Base-by-base conservation (phyloP, 306 rosid species). In the Malus fusca region DNA sequence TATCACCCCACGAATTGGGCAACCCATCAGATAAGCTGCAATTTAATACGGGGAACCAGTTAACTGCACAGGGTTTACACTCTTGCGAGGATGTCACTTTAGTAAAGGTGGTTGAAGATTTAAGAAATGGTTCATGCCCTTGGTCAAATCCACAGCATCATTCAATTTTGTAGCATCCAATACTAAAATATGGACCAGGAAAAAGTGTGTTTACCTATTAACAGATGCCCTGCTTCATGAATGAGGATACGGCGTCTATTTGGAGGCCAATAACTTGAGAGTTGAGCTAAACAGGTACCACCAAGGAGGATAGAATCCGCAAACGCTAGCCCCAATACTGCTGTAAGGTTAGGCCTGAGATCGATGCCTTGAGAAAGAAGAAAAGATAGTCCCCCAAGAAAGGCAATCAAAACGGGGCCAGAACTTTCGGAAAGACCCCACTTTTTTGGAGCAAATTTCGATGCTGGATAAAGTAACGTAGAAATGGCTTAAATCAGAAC, bases 241-340 rank as follows among this genome's bases (percentile, higher is more conserved):
- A 95, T 76, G 25, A 95, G 87, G 81, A 95, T 92, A 66, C 96
- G 84, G 15, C 91, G 90, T 81, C 91, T 88, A 85, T 78, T 79
- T 73, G 98, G 98, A 69, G 98, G 98, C 98, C 98, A 95, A 76
- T 88, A 90, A 90, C 96, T 95, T 51, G 97, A 88, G 72, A 92
- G 80, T 87, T 95, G 98, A 52, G 98, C 98, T 74, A 95, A 87
- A 81, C 97, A 90, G 43, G 90, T 82, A 80, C 98, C 97, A 66
- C 98, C 98, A 31, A 95, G 96, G 82, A 92, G 81, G 82, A 85
- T 77, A 72, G 96, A 88, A 86, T 95, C 98, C 25, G 82, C 66
- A 77, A 85, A n/a, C 13, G 98, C 97, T 78, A 95, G 86, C 68
- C 89, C 96, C 75, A 92, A 73, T 80, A 92, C n/a, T 21, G 78